Evolutionary conservation across 345 rosid species (phyloP), one percentile per base, ranked within the genome.

Genomic region (Streptanthus diversifolius): DNA sequence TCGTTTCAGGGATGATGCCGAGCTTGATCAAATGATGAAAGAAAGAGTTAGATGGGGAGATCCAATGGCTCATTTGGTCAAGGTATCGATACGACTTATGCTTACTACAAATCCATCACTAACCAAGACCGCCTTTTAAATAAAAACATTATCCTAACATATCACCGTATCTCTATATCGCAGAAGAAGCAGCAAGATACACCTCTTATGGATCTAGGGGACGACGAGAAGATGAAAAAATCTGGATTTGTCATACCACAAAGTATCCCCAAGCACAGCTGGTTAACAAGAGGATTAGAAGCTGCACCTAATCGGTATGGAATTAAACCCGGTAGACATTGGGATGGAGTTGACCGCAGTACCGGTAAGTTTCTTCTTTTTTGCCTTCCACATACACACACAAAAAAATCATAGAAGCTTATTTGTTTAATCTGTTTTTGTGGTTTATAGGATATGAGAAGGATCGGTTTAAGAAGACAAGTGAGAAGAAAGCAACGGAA

Each of bases 321-420:
- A 35, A 90, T 95, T 52, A 86, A 72, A 80, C 96, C 99, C 3
- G 99, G 99, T 75, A 85, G 98, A 70, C 99, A 91, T 53, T 95
- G 99, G 99, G 99, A 95, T 82, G 98, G 98, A 3, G 93, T 95
- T 5, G 96, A 91, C 71, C 95, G 95, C 43, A 95, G 99, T 66
- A 91, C 48, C 56, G 97, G 98, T 89, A 63, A 3, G 82, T 59
- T 54, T 12, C 15, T 70, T 55, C 60, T 7, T 30, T 64, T 51
- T 60, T 68, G 10, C 39, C 13, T 25, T 40, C 4, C 6, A 7
- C 15, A 40, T 30, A 8, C 22, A 57, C 56, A 45, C 10, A 1
- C 9, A 25, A 51, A 45, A 47, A 2, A 63, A 17, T 18, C 10
- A 24, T 36, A 21, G 3, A 27, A 57, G 40, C 21, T 35, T 14